These are phyloP conservation scores for Hymenoscyphus linearis DNA, from an alignment of 2,329 filamentous ascomycete species.

Conservation along the genomic window DNA sequence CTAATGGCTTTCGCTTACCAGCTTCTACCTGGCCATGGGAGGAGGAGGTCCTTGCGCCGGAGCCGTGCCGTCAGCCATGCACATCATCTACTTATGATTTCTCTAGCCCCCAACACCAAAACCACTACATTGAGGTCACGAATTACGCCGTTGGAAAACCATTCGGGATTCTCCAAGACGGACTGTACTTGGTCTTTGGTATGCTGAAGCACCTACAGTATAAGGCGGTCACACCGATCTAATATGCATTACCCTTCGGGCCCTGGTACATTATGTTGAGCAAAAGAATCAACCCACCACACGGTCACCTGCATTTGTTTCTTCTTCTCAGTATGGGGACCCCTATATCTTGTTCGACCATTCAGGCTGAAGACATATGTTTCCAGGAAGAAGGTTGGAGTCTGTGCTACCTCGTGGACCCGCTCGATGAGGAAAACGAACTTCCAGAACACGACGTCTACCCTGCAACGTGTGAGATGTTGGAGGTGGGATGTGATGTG, in stretches of 20 bases:
- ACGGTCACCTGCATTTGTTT: conserved; percentile 13
- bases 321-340: neutral
- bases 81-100: conserved; percentile 20
- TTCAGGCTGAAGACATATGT: conserved; percentile 16
- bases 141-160: neutral
- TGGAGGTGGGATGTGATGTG: neutral
- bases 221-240: neutral
- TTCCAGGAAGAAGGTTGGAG: conserved; percentile 18
- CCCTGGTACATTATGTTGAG: neutral
- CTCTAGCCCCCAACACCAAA: neutral
- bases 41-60: conserved; percentile 14
- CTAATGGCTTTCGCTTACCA: conserved; percentile 8
- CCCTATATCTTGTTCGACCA: conserved; percentile 3
- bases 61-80: conserved; percentile 14
- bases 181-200: neutral
- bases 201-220: neutral
- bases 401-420: conserved; percentile 14
- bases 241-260: neutral
- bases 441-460: conserved; percentile 6
- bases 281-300: conserved; percentile 6
- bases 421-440: conserved; percentile 1
- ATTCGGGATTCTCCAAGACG: neutral
- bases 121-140: neutral
- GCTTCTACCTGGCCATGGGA: conserved; percentile 7
- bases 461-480: conserved; percentile 5